Percentiles rank a stretch among this genome's conserved stretches.
phyloP scores from a whole-genome alignment of 2,329 filamentous ascomycete species.

The Magnaporthales sp. region DNA sequence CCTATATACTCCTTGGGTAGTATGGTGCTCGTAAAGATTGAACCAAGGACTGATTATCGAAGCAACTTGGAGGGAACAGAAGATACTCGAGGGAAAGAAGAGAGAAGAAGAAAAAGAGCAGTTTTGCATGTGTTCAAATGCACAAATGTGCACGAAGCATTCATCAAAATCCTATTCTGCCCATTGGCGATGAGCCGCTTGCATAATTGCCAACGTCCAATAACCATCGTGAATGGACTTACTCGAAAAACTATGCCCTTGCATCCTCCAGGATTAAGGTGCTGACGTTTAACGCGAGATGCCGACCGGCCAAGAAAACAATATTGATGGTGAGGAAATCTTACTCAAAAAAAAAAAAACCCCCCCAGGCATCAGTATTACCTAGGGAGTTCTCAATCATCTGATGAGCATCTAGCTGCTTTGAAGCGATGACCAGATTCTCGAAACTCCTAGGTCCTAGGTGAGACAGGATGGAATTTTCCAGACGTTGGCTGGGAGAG shows the following conservation, averaged over 20 bases:
- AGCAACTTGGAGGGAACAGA: too few species aligned
- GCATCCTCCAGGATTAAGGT: neutral
- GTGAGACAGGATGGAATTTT: neutral
- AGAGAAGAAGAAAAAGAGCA: neutral
- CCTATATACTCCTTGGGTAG: too few species aligned
- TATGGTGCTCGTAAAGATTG: too few species aligned
- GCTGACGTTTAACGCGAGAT: neutral
- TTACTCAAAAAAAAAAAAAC: too few species aligned
- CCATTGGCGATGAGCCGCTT: neutral
- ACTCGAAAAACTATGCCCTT: neutral
- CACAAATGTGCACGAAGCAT: neutral
- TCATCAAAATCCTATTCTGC: neutral
- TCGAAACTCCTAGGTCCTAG: neutral
- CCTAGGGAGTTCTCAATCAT: too few species aligned
- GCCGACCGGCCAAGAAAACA: too few species aligned
- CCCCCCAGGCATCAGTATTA: neutral
- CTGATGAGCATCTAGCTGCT: neutral
- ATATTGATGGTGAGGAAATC: neutral
- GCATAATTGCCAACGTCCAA: neutral
- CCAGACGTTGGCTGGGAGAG: neutral
- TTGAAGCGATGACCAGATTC: neutral
- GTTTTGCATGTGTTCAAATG: too few species aligned
- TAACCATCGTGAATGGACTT: neutral
- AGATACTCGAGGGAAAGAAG: too few species aligned
- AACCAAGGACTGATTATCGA: too few species aligned